Conservation (phyloP, 2,329 filamentous ascomycete species). For the Fusarium sp. region DNA sequence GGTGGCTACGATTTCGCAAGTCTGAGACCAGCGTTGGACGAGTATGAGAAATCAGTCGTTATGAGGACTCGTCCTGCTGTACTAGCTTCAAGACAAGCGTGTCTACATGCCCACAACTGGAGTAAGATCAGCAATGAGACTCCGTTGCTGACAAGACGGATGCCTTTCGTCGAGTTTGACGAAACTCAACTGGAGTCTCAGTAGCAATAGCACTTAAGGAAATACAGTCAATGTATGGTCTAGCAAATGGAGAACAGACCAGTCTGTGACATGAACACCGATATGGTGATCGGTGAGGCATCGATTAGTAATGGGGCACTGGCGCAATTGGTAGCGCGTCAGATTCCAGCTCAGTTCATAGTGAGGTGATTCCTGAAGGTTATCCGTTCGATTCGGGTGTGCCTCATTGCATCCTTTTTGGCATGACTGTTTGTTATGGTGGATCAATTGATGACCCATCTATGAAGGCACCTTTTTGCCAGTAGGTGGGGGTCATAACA, state of each 20-base stretch:
- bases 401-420: neutral
- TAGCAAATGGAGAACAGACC: too few relatives aligned
- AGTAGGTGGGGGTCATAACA: too few relatives aligned
- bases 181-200: neutral
- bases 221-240: too few relatives aligned
- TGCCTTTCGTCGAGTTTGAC: constrained; percentile 38
- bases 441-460: neutral
- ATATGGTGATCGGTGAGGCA: neutral
- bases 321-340: neutral
- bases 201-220: neutral
- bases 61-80: constrained; percentile 58
- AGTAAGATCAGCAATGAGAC: constrained; percentile 51
- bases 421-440: neutral
- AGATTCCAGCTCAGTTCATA: neutral
- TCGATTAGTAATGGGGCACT: neutral
- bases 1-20: neutral
- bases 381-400: constrained; percentile 5
- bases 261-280: too few relatives aligned
- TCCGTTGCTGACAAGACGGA: constrained; percentile 54
- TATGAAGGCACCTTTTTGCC: too few relatives aligned
- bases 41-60: constrained; percentile 59
- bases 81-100: constrained; percentile 62
- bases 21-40: constrained; percentile 48
- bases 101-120: constrained; percentile 66
- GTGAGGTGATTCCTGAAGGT: neutral